A percentile compares a stretch with the other conserved stretches of the same genome.
These are phyloP conservation scores for Aspergillus cavernicola DNA, from an alignment of 495 filamentous ascomycete genomes.

Conservation along the genomic window DNA sequence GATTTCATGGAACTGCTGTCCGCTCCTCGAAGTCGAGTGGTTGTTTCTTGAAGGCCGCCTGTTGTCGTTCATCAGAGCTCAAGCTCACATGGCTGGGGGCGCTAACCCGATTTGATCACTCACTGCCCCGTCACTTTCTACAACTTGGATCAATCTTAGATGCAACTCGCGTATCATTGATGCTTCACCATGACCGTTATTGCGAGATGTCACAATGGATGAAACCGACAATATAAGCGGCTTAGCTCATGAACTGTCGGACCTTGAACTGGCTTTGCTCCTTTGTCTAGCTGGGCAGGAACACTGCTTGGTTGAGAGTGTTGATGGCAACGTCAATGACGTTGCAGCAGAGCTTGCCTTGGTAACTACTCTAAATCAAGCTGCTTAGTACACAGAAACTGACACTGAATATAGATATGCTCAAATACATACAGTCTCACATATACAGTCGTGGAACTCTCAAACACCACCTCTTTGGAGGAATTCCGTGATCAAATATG, in stretches of 20 bases:
- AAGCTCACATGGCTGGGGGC: constrained; percentile 15
- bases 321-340: constrained; percentile 54
- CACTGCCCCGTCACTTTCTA: not conserved
- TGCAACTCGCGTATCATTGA: not conserved
- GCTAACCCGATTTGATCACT: constrained; percentile 18
- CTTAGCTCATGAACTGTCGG: constrained; percentile 70
- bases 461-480: constrained; percentile 66
- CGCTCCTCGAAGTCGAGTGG: not conserved
- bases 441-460: constrained; percentile 66
- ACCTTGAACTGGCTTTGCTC: constrained; percentile 83
- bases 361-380: constrained; percentile 45
- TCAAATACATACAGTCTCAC: constrained; percentile 68
- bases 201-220: constrained; percentile 48
- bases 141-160: not conserved
- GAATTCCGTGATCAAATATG: constrained; percentile 72
- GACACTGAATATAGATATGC: constrained; percentile 48
- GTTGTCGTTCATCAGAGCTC: constrained; percentile 18
- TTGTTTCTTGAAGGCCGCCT: constrained; percentile 10
- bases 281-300: constrained; percentile 74
- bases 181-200: not conserved
- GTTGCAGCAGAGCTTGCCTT: constrained; percentile 69
- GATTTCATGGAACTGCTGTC: not conserved
- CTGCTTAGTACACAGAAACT: not conserved
- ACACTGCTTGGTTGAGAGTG: constrained; percentile 84
- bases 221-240: constrained; percentile 45